Percentiles rank a stretch among this genome's conserved stretches.
Evolutionary conservation across 768 basidiomycete species (phyloP).

Genomic region (Calocera viscosa): DNA sequence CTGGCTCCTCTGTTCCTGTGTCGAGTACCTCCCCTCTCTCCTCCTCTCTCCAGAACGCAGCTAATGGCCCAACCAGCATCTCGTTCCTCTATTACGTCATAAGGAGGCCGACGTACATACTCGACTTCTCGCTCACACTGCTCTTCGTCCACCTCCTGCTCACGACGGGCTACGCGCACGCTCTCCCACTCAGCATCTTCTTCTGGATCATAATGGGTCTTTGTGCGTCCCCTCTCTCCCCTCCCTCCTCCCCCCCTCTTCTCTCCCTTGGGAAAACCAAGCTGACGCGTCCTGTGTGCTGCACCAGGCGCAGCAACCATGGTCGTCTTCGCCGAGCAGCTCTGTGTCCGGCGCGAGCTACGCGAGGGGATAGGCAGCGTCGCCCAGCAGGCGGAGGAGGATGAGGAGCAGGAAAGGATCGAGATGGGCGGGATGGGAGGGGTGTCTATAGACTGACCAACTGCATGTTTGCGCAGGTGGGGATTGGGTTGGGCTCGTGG

Average conservation of each 20-base stretch:
- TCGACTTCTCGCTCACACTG: conserved; percentile 87
- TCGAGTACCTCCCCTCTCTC: conserved; percentile 45
- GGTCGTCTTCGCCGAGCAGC: conserved; percentile 74
- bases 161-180: conserved; percentile 80
- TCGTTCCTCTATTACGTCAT: conserved; percentile 78
- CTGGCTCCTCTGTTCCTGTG: conserved; percentile 71
- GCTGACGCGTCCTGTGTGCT: too few species aligned
- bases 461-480: neutral
- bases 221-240: neutral
- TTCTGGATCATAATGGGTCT: conserved; percentile 72
- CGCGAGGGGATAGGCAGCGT: conserved; percentile 47
- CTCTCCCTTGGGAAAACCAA: too few species aligned
- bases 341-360: conserved; percentile 87
- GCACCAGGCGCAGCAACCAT: conserved; percentile 55
- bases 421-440: conserved; percentile 10
- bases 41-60: neutral
- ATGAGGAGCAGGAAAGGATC: conserved; percentile 8
- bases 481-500: neutral
- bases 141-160: conserved; percentile 84
- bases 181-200: conserved; percentile 78
- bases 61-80: conserved; percentile 33
- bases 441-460: neutral
- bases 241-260: too few species aligned
- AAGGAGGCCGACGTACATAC: conserved; percentile 81
- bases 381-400: neutral